Evolutionary conservation across 164 flowering plant genomes (phyloP).

Genomic region (Akebia trifoliata): DNA sequence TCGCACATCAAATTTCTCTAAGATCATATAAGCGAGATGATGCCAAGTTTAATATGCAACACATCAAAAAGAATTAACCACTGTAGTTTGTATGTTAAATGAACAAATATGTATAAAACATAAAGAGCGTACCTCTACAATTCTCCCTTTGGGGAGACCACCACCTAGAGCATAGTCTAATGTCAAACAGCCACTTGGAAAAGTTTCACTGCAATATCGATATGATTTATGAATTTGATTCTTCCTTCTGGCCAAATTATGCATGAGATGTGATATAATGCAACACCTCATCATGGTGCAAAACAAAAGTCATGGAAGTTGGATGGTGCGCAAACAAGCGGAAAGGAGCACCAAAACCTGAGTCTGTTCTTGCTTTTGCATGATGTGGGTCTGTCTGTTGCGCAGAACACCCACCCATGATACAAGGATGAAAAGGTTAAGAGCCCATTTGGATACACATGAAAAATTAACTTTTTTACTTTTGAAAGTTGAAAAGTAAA

Average conservation of each 20-base stretch:
- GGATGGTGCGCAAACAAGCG: background rate
- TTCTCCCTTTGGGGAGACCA: slow-evolving; percentile 96
- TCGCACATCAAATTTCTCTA: no score
- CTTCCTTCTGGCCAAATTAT: background rate
- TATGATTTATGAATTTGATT: slow-evolving; percentile 6
- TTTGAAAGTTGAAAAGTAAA: no score
- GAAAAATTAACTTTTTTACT: no score
- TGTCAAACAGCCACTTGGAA: slow-evolving; percentile 97
- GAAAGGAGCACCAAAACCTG: background rate
- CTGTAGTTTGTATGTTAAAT: no score
- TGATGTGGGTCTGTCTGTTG: background rate
- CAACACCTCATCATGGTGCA: background rate
- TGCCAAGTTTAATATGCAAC: no score
- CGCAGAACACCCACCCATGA: background rate
- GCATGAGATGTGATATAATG: background rate
- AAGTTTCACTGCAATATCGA: slow-evolving; percentile 71
- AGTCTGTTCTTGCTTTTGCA: background rate
- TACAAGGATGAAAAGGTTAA: background rate
- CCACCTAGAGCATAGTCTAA: slow-evolving; percentile 95
- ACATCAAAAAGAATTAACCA: no score
- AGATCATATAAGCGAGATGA: no score
- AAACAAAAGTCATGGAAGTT: background rate
- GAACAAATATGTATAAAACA: background rate
- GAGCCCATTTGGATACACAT: no score
- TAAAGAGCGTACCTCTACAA: slow-evolving; percentile 68